Percentiles rank a stretch among this genome's conserved stretches.
These are phyloP conservation scores for Acrasis kona DNA, from an alignment of 78 protist species.

Conservation along the genomic window DNA sequence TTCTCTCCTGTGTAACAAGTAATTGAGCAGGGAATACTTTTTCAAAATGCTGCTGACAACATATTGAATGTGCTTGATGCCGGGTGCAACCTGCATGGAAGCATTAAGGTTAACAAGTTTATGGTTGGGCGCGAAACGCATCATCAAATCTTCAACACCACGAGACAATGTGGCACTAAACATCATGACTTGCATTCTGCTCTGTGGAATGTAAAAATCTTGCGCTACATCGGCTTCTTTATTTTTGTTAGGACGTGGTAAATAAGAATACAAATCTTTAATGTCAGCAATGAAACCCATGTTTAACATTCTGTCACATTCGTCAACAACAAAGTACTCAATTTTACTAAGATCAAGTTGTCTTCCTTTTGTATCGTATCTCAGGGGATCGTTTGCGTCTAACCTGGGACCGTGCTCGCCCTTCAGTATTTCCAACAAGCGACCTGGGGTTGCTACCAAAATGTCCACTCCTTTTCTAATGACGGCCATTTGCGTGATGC, in stretches of 20 bases:
- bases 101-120: not conserved
- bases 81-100: not conserved
- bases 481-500: not conserved
- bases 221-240: too few species aligned
- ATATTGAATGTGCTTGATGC: not conserved
- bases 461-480: conserved; percentile 36
- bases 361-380: too few species aligned
- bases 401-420: too few species aligned
- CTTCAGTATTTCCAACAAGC: conserved; percentile 58
- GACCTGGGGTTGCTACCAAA: conserved; percentile 73
- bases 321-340: conserved; percentile 60
- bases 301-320: conserved; percentile 64
- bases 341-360: not conserved
- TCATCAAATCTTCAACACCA: conserved; percentile 90
- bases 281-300: not conserved
- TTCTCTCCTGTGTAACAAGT: not conserved
- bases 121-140: conserved; percentile 71
- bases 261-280: too few species aligned
- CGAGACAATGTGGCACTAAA: conserved; percentile 98
- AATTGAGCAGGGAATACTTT: not conserved
- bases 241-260: too few species aligned
- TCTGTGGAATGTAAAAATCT: conserved; percentile 78
- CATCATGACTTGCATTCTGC: conserved; percentile 85
- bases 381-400: too few species aligned
- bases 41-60: not conserved